Conservation (phyloP, 1,284 basidiomycete genomes). For the Quambalaria eucalypti region DNA sequence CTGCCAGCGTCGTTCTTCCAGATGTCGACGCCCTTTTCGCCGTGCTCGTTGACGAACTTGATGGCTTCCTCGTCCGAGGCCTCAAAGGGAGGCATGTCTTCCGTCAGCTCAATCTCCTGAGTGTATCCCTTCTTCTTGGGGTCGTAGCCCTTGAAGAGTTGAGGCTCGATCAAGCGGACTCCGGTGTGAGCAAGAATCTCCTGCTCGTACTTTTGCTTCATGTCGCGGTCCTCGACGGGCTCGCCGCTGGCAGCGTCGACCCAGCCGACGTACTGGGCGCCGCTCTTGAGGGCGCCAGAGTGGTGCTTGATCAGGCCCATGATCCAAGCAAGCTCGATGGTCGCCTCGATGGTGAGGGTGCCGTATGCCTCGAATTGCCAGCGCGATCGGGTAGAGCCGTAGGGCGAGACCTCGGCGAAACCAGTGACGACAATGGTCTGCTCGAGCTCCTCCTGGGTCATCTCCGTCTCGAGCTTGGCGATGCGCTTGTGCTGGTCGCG, state of each 20-base stretch:
- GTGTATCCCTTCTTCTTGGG: slow-evolving; percentile 93
- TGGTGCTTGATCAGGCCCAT: slow-evolving; percentile 99
- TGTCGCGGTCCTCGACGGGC: slow-evolving; percentile 97
- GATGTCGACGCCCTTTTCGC: slow-evolving; percentile 79
- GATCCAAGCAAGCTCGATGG: slow-evolving; percentile 99
- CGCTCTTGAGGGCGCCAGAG: slow-evolving; percentile 76
- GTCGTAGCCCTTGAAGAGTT: slow-evolving; percentile 93
- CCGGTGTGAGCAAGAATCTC: slow-evolving; percentile 87
- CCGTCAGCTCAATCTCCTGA: slow-evolving; percentile 91
- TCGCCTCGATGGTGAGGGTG: slow-evolving; percentile 65
- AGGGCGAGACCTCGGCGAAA: slow-evolving; percentile 95
- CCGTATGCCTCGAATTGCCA: slow-evolving; percentile 62
- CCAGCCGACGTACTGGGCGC: slow-evolving; percentile 88
- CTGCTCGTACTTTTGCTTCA: slow-evolving; percentile 85
- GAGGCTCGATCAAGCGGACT: slow-evolving; percentile 91
- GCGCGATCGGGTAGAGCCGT: slow-evolving; percentile 94
- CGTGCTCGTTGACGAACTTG: slow-evolving; percentile 93
- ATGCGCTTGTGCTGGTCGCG: slow-evolving; percentile 59
- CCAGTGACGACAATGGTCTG: slow-evolving; percentile 93
- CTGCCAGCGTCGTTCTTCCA: slow-evolving; percentile 70
- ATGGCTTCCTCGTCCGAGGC: slow-evolving; percentile 80
- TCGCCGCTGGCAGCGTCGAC: slow-evolving; percentile 88
- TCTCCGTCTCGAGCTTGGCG: slow-evolving; percentile 47
- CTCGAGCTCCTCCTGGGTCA: slow-evolving; percentile 66
- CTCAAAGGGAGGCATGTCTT: slow-evolving; percentile 93